phyloP scores from a whole-genome alignment of 139 green algal species.

The Helicosporidium sp. region DNA sequence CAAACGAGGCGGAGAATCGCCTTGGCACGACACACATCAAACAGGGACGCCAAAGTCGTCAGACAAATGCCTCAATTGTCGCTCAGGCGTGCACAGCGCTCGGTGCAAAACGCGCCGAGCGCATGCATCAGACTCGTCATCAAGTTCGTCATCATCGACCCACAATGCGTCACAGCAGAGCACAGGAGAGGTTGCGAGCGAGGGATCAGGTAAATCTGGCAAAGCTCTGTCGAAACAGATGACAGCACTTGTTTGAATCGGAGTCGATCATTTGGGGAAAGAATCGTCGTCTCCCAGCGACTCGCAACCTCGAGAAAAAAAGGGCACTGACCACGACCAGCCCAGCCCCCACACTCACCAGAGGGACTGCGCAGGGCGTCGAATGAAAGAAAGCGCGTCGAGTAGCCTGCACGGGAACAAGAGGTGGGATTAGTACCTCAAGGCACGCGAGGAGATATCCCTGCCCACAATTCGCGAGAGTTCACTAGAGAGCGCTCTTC shows the following conservation, averaged over 20 bases:
- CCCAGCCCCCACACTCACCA: too few species aligned
- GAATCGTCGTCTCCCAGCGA: too few species aligned
- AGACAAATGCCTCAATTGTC: constrained; percentile 23
- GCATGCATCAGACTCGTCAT: constrained; percentile 17
- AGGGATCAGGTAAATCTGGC: constrained; percentile 15
- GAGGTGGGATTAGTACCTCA: too few species aligned
- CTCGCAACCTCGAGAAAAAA: too few species aligned
- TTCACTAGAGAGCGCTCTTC: constrained; percentile 2
- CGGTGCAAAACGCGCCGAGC: background rate
- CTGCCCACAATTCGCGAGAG: constrained; percentile 5
- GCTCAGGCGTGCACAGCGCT: background rate
- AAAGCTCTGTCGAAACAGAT: too few species aligned
- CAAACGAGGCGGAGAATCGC: background rate
- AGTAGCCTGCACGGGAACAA: too few species aligned
- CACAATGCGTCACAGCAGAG: too few species aligned
- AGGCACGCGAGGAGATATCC: constrained; percentile 1
- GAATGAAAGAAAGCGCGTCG: too few species aligned
- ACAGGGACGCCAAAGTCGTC: constrained; percentile 4
- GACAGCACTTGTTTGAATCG: constrained; percentile 15
- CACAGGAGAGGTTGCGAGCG: background rate
- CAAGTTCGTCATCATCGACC: too few species aligned
- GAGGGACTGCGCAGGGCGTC: too few species aligned
- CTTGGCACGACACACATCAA: background rate
- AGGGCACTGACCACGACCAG: too few species aligned
- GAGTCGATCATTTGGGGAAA: constrained; percentile 26